A percentile compares a stretch with the other conserved stretches of the same genome.
Evolutionary conservation across 805 yeast species (phyloP).

Genomic region (Teunomyces pallodes): DNA sequence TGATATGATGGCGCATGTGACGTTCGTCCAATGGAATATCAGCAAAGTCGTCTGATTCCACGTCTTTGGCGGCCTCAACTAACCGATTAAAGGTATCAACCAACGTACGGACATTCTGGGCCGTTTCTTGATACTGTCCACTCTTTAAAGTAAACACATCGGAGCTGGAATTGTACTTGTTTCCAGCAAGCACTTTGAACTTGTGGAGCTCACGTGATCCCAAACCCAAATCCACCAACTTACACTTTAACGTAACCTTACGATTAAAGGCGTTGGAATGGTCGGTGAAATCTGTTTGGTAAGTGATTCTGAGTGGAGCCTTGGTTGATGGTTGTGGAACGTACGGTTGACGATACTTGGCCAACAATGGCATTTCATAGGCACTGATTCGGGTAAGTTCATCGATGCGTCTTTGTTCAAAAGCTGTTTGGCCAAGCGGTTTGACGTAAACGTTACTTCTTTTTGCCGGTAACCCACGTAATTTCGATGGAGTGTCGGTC

Average conservation of each 20-base stretch:
- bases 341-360: conserved; percentile 72
- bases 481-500: conserved; percentile 38
- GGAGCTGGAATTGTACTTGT: conserved; percentile 63
- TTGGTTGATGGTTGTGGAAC: conserved; percentile 41
- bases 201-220: conserved; percentile 59
- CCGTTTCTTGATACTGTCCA: conserved; percentile 66
- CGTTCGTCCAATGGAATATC: conserved; percentile 84
- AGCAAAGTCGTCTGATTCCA: conserved; percentile 56
- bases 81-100: conserved; percentile 63
- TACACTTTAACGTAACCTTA: conserved; percentile 60
- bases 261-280: conserved; percentile 67
- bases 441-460: conserved; percentile 35
- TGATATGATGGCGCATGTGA: conserved; percentile 51
- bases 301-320: conserved; percentile 64
- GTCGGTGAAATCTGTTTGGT: conserved; percentile 65
- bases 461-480: conserved; percentile 39
- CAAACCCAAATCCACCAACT: conserved; percentile 54
- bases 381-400: conserved; percentile 82
- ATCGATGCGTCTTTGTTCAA: conserved; percentile 66
- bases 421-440: conserved; percentile 35
- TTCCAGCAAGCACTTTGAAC: conserved; percentile 73
- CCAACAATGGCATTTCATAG: conserved; percentile 84
- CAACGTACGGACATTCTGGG: conserved; percentile 80
- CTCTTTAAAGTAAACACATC: conserved; percentile 65
- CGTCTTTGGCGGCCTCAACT: conserved; percentile 61